Conservation (phyloP, 768 basidiomycete genomes). For the Boletus rubropictus region DNA sequence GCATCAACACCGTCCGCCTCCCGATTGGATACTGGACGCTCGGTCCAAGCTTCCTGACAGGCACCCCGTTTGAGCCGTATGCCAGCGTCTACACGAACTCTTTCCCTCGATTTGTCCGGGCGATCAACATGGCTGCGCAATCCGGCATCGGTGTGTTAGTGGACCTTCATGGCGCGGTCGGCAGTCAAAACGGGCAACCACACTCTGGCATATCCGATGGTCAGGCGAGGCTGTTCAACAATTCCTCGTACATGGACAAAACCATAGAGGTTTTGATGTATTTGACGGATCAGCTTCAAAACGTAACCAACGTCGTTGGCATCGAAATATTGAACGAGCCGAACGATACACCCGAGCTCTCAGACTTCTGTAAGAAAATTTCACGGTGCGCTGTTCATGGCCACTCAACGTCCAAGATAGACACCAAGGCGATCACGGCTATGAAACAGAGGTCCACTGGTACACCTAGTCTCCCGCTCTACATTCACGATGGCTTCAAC, state of each 20-base stretch:
- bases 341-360: constrained; percentile 41
- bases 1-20: constrained; percentile 59
- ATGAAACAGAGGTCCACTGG: constrained; percentile 15
- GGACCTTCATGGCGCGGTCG: constrained; percentile 50
- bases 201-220: constrained; percentile 37
- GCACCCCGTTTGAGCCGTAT: constrained; percentile 36
- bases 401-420: neutral
- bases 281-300: constrained; percentile 28
- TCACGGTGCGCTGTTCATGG: neutral
- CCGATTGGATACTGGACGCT: constrained; percentile 53
- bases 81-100: constrained; percentile 41
- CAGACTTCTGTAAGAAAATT: constrained; percentile 30
- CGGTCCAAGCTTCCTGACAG: constrained; percentile 26
- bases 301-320: constrained; percentile 49
- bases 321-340: constrained; percentile 57
- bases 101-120: constrained; percentile 32
- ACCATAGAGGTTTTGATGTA: constrained; percentile 40
- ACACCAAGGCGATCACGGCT: constrained; percentile 18
- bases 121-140: constrained; percentile 39
- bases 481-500: constrained; percentile 67
- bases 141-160: constrained; percentile 45
- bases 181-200: constrained; percentile 40
- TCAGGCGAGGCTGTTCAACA: constrained; percentile 34
- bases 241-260: constrained; percentile 31
- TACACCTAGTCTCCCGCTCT: constrained; percentile 48